Evolutionary conservation across 2,329 filamentous ascomycete genomes (phyloP).

Genomic region (Clarireedia homoeocarpa): DNA sequence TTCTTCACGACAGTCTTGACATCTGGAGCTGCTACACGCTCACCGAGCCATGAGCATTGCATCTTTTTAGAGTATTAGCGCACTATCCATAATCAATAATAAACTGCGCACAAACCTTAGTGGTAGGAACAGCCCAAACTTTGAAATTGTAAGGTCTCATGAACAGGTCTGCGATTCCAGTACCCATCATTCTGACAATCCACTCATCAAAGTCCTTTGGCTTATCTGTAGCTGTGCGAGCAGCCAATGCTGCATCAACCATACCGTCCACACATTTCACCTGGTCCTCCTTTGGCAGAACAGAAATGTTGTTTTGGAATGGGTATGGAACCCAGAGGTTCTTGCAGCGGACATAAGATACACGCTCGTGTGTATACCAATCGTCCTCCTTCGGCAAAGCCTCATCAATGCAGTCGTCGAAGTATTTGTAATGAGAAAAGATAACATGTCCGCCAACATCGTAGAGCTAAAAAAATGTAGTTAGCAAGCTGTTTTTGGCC

Average conservation of each 20-base stretch:
- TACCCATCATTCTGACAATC: conserved; percentile 88
- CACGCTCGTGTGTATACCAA: conserved; percentile 97
- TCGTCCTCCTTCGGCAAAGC: conserved; percentile 88
- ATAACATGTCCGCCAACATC: conserved; percentile 62
- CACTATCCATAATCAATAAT: not conserved
- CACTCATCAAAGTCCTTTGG: conserved; percentile 97
- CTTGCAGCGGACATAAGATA: conserved; percentile 98
- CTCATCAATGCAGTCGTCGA: conserved; percentile 97
- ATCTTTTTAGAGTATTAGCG: conserved; percentile 51
- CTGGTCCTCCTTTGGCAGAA: conserved; percentile 95
- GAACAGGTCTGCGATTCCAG: conserved; percentile 87
- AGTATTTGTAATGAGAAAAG: conserved; percentile 86
- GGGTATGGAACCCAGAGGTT: conserved; percentile 95
- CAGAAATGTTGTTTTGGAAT: conserved; percentile 99
- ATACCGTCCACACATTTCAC: conserved; percentile 89
- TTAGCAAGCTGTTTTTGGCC: conserved; percentile 14
- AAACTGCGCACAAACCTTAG: conserved; percentile 58
- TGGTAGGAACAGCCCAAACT: conserved; percentile 97
- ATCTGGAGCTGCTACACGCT: conserved; percentile 95
- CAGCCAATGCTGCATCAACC: conserved; percentile 87
- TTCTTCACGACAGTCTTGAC: conserved; percentile 91
- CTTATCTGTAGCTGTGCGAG: conserved; percentile 80
- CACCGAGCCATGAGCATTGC: conserved; percentile 97
- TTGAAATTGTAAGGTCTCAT: conserved; percentile 99
- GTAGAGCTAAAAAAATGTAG: conserved; percentile 61